phyloP scores from a whole-genome alignment of 176 grass and related monocot species.

The Alopecurus myosuroides region DNA sequence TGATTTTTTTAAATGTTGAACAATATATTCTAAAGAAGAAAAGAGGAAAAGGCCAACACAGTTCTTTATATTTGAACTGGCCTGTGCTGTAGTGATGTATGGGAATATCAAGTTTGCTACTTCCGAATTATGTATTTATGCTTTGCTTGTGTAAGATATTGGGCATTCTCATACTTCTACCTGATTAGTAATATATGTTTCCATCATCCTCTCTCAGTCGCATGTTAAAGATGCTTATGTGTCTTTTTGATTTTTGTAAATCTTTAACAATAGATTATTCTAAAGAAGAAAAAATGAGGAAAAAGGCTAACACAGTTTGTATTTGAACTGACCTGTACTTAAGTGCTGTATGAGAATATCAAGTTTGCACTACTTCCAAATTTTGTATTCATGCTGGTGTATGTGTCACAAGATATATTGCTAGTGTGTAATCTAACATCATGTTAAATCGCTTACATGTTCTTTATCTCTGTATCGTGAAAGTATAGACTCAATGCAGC shows the following conservation, averaged over 20 bases:
- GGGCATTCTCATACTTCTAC: background rate
- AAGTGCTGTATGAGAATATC: background rate
- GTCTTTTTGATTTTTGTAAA: background rate
- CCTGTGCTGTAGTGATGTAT: background rate
- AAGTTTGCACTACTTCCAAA: background rate
- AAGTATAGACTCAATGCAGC: background rate
- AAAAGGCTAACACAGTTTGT: background rate
- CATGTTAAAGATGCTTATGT: background rate
- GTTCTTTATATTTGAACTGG: background rate
- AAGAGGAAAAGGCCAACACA: background rate
- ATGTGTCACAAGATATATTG: background rate
- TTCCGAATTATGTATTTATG: background rate
- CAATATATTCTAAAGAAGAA: background rate
- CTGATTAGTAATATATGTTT: background rate
- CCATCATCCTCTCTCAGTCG: background rate
- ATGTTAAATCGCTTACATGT: background rate
- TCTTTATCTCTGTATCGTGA: background rate
- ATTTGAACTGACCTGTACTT: background rate
- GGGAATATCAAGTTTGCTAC: background rate
- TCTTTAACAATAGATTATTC: background rate
- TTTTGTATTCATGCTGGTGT: background rate
- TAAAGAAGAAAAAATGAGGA: background rate
- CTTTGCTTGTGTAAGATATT: background rate
- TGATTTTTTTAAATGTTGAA: background rate
- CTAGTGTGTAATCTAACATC: background rate